Percentiles rank a stretch among this genome's conserved stretches.
Evolutionary conservation across 306 rosid genomes (phyloP).

Genomic region (Trifolium pratense): DNA sequence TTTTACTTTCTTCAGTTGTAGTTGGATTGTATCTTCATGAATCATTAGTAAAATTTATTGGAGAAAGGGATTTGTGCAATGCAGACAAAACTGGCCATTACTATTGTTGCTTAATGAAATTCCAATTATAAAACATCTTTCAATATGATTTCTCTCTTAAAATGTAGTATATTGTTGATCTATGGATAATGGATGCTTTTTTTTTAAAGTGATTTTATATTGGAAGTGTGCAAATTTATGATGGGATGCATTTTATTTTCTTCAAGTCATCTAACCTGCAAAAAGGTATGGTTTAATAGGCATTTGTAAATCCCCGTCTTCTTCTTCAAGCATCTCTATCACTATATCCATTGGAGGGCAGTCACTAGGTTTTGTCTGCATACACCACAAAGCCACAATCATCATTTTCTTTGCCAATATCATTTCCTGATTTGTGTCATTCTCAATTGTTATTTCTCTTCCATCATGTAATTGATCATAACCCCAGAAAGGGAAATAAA

Average conservation of each 20-base stretch:
- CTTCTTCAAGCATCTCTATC: background rate
- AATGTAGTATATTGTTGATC: background rate
- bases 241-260: background rate
- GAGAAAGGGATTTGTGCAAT: constrained; percentile 12
- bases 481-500: background rate
- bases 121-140: constrained; percentile 8
- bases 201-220: constrained; percentile 13
- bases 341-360: background rate
- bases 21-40: background rate
- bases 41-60: constrained; percentile 30
- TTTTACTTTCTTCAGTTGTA: constrained; percentile 25
- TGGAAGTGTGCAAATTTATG: background rate
- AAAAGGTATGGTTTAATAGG: background rate
- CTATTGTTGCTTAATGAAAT: constrained; percentile 23
- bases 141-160: constrained; percentile 2
- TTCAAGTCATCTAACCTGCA: no score
- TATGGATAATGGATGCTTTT: background rate
- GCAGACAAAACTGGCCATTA: background rate
- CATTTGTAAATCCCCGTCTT: background rate
- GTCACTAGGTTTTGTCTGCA: background rate
- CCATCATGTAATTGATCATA: background rate
- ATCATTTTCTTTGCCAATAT: background rate
- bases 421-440: background rate
- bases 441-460: background rate
- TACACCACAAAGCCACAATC: background rate